Conservation (phyloP, 352 stramenopile genomes). For the Pythium rhizo-oryzae region DNA sequence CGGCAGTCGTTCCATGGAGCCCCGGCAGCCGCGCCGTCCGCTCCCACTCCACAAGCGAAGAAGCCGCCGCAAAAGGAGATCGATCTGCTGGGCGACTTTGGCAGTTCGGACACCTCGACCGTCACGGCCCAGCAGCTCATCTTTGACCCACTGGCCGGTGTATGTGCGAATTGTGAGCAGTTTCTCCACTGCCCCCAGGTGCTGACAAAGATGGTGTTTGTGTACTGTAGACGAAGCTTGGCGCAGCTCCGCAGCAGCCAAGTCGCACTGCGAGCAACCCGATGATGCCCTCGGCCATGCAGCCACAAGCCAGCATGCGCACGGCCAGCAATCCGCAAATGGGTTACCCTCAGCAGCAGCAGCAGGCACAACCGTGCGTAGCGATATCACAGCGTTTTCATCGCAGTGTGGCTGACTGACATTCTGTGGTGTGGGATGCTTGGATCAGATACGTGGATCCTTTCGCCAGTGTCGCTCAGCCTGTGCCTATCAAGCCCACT, state of each 20-base stretch:
- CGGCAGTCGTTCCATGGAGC: constrained; percentile 12
- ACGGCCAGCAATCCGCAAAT: constrained; percentile 38
- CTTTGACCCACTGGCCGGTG: constrained; percentile 71
- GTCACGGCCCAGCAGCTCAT: constrained; percentile 68
- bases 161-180: constrained; percentile 25
- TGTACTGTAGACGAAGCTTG: constrained; percentile 10
- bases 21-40: constrained; percentile 19
- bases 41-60: constrained; percentile 5
- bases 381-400: neutral
- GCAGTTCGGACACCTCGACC: constrained; percentile 44
- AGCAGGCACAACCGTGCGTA: constrained; percentile 4
- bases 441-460: constrained; percentile 54
- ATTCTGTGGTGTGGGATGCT: neutral
- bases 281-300: neutral
- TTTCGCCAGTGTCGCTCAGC: constrained; percentile 51
- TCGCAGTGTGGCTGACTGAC: neutral
- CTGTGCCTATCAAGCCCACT: constrained; percentile 46
- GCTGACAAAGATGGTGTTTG: neutral
- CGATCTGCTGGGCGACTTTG: constrained; percentile 80
- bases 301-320: constrained; percentile 16
- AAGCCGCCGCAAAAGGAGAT: constrained; percentile 58
- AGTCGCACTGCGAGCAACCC: constrained; percentile 25
- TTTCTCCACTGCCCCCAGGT: neutral
- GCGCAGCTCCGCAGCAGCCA: constrained; percentile 23
- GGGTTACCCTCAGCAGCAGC: constrained; percentile 8